Conservation (phyloP, 1,139 yeast species). For the Geotrichum citri-aurantii region DNA sequence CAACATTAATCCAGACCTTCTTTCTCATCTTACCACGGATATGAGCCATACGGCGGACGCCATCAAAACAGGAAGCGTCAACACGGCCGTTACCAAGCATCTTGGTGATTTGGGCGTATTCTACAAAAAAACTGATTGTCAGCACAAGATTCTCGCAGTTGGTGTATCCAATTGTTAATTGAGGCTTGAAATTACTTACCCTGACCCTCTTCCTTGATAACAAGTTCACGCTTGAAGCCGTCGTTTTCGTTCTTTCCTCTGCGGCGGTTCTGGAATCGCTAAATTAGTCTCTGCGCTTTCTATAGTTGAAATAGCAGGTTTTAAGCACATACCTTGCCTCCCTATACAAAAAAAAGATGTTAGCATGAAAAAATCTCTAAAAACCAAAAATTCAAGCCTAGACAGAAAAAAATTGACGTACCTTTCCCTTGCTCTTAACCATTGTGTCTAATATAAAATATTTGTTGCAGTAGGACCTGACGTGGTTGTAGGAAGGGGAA, state of each 20-base stretch:
- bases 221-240: constrained; percentile 89
- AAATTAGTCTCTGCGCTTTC: neutral
- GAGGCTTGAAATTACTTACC: constrained; percentile 2
- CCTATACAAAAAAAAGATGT: constrained; percentile 9
- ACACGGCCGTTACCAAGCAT: constrained; percentile 98
- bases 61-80: constrained; percentile 93
- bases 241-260: constrained; percentile 96
- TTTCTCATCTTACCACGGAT: constrained; percentile 98
- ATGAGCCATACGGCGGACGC: constrained; percentile 89
- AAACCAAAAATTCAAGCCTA: neutral
- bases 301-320: neutral
- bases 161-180: neutral
- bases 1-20: constrained; percentile 99
- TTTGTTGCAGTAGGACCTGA: neutral
- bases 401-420: neutral
- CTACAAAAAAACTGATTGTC: constrained; percentile 33
- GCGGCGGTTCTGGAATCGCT: constrained; percentile 68
- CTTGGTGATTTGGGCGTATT: constrained; percentile 95
- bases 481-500: neutral
- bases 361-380: neutral
- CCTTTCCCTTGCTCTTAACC: constrained; percentile 19
- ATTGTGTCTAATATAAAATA: constrained; percentile 6
- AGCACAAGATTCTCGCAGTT: neutral
- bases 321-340: constrained; percentile 15
- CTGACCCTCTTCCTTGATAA: constrained; percentile 90